Evolutionary conservation across 305 asterid genomes (phyloP), one percentile per base, ranked within the genome.

Genomic region (Fraxinus latifolia): DNA sequence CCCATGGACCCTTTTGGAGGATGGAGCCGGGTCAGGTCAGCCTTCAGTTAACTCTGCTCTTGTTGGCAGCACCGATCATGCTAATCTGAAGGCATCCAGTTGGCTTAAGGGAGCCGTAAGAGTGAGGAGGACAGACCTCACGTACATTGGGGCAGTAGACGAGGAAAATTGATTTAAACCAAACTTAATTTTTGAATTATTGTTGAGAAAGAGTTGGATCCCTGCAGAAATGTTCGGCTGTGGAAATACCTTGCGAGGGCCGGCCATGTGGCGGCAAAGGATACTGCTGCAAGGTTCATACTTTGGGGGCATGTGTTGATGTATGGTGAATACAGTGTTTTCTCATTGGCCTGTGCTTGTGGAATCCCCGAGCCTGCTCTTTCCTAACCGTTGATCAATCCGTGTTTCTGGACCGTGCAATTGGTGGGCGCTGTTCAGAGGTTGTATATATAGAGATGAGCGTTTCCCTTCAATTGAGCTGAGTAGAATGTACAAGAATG

Each of bases 1-100:
- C 83, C 93, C 90, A 15, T 94, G 99, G 99, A 92, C 92, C 85
- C 89, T 94, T 62, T 88, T 96, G 90, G 99, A 96, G 83, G 99
- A 96, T 32, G 99, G 99, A 77, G 91, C 98, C 1, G 97, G 96
- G 25, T 88, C 91, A 0, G 87, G 93, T 77, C 97, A 86, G 80
- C 89, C 93, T 65, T 88, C 92, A 2, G 88, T 88, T 85, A 89
- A 77, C 85, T 89, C 94, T 23, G 82, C 92, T 2, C 84, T 81
- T 53, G 84, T 82, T 5, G 84, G 90, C 23, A 91, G 93, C 78
- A 85, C 91, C 36, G 94, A 92, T 70, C 90, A 89, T 81, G 82
- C 93, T 73, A 93, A 94, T 85, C 86, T 91, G 84, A 95, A 90
- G 89, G 98, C 97, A 3, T 87, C 93, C 17, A 90, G 77, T 84